Conservation (phyloP, 257 asterid species). For the Fraxinus pennsylvanica region DNA sequence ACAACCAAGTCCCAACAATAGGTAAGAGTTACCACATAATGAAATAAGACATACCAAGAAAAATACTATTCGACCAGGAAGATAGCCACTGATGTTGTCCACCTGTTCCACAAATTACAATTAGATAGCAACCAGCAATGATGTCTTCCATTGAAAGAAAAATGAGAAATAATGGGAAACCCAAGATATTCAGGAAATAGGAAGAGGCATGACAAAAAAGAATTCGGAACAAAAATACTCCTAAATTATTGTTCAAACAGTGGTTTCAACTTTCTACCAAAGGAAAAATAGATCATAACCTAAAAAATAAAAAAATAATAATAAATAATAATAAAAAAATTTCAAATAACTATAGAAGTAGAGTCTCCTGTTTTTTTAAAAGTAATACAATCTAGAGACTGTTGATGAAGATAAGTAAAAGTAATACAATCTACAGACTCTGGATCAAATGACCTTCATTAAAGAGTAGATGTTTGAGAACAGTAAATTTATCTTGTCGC, state of each 20-base stretch:
- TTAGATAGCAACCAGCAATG: neutral
- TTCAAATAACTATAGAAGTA: neutral
- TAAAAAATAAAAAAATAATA: neutral
- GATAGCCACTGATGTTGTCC: conserved; percentile 96
- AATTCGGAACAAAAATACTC: neutral
- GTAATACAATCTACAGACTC: neutral
- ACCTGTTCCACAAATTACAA: conserved; percentile 56
- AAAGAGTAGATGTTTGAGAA: neutral
- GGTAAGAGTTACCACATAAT: conserved; percentile 6
- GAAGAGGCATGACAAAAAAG: neutral
- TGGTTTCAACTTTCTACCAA: neutral
- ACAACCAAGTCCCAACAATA: too few species aligned
- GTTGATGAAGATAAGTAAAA: neutral
- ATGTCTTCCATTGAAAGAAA: neutral
- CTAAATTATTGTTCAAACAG: neutral
- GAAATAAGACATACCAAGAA: conserved; percentile 72
- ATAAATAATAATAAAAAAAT: too few species aligned
- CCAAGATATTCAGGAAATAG: conserved; percentile 1
- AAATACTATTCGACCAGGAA: conserved; percentile 97
- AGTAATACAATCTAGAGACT: neutral
- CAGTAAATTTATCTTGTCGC: neutral
- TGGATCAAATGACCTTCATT: neutral
- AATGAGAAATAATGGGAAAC: conserved; percentile 10
- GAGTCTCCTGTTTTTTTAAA: neutral
- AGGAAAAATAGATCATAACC: neutral